phyloP scores from a whole-genome alignment of 2,329 filamentous ascomycete genomes.

The Xylariaceae sp. region DNA sequence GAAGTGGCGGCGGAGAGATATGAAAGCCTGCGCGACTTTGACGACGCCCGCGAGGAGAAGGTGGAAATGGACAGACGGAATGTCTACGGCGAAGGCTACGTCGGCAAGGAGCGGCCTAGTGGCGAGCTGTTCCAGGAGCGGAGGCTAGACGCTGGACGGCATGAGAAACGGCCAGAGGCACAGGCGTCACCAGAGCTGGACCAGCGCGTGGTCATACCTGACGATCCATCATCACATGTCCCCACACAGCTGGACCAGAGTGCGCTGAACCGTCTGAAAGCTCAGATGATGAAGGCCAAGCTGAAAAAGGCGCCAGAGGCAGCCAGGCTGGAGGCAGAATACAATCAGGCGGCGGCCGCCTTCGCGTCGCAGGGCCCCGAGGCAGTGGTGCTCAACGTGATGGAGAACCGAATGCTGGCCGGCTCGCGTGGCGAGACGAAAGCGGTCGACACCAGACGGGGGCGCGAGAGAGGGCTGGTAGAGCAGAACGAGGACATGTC shows the following conservation, averaged over 20 bases:
- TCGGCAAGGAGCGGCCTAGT: constrained; percentile 76
- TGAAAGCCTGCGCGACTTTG: constrained; percentile 75
- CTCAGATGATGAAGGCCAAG: constrained; percentile 94
- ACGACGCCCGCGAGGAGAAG: constrained; percentile 88
- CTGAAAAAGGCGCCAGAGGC: constrained; percentile 70
- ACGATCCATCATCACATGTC: constrained; percentile 39
- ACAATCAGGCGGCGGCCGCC: constrained; percentile 64
- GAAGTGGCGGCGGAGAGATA: constrained; percentile 78
- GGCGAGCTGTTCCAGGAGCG: constrained; percentile 81
- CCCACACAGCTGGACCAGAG: constrained; percentile 63
- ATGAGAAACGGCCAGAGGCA: constrained; percentile 25
- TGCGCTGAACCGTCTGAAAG: constrained; percentile 78
- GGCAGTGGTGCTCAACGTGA: constrained; percentile 74
- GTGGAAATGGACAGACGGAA: constrained; percentile 78
- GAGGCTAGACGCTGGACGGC: constrained; percentile 47
- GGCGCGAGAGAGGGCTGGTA: constrained; percentile 74
- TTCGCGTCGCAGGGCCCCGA: constrained; percentile 51
- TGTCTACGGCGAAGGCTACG: constrained; percentile 77
- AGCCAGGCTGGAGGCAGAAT: constrained; percentile 71
- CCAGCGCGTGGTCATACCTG: constrained; percentile 52
- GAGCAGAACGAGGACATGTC: constrained; percentile 93
- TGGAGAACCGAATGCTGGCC: constrained; percentile 84
- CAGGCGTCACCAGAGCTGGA: constrained; percentile 27
- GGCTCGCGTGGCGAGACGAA: constrained; percentile 68
- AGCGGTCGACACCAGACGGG: constrained; percentile 69